Conservation (phyloP, 75 land plant genomes). For the Adiantum capillusveneris region DNA sequence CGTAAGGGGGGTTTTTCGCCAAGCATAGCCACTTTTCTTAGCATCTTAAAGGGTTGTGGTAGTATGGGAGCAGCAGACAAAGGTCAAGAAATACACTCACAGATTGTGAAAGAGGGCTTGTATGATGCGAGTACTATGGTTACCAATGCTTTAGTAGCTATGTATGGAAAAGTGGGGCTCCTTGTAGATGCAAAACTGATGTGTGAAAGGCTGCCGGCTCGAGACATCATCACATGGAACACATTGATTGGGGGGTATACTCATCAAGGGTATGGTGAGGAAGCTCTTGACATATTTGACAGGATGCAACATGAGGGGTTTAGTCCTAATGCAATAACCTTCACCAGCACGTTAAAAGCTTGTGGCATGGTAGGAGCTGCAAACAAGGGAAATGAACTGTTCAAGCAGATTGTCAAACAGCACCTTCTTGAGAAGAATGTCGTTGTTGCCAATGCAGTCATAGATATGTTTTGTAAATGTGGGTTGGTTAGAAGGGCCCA, state of each 20-base stretch:
- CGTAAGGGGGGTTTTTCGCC: background rate
- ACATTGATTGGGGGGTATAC: slow-evolving; percentile 66
- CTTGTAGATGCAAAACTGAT: slow-evolving; percentile 3
- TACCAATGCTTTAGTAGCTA: slow-evolving; percentile 12
- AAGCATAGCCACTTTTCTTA: background rate
- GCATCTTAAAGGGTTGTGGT: background rate
- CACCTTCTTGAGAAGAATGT: too few species aligned
- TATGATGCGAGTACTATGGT: too few species aligned
- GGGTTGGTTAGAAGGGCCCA: too few species aligned
- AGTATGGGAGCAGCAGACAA: background rate
- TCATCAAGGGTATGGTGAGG: slow-evolving; percentile 35
- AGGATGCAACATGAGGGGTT: slow-evolving; percentile 30
- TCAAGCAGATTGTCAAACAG: too few species aligned
- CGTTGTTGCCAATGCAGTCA: too few species aligned
- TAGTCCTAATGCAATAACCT: slow-evolving; percentile 41
- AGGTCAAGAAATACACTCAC: background rate
- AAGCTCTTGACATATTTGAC: slow-evolving; percentile 45
- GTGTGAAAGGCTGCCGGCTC: background rate
- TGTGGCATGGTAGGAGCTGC: too few species aligned
- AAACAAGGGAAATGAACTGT: too few species aligned
- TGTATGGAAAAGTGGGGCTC: slow-evolving; percentile 16
- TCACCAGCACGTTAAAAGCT: too few species aligned
- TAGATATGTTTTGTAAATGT: too few species aligned
- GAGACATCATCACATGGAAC: background rate
- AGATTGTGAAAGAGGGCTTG: slow-evolving; percentile 20